phyloP scores from a whole-genome alignment of 768 basidiomycete genomes.

The Pholiota microspora region DNA sequence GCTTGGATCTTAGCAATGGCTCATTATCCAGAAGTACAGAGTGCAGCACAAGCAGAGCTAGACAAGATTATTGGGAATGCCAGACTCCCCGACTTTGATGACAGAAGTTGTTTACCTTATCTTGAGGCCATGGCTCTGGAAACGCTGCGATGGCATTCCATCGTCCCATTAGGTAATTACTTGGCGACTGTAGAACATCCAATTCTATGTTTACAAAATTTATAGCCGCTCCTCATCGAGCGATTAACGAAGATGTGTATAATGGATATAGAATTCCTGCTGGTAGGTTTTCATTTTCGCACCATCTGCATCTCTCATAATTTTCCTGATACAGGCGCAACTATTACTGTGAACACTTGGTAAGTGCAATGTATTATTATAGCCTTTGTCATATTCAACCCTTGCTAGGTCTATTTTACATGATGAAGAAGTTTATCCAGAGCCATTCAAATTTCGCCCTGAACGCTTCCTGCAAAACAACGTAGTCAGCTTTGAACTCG shows the following conservation, averaged over 20 bases:
- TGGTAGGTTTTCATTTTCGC: conserved; percentile 10
- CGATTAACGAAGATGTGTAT: conserved; percentile 31
- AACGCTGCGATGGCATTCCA: conserved; percentile 38
- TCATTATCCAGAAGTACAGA: conserved; percentile 39
- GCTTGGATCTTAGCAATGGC: conserved; percentile 35
- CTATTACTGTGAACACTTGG: conserved; percentile 27
- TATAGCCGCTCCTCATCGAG: conserved; percentile 34
- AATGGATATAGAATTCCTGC: conserved; percentile 26
- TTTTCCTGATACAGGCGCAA: conserved; percentile 18
- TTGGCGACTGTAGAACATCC: too few species aligned
- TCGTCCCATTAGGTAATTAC: conserved; percentile 33
- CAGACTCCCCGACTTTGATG: conserved; percentile 41
- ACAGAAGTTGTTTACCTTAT: conserved; percentile 38
- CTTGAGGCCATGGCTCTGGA: conserved; percentile 42
- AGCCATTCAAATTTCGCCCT: conserved; percentile 53
- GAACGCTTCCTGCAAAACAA: conserved; percentile 45
- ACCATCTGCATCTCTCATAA: neutral
- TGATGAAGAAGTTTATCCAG: conserved; percentile 47
- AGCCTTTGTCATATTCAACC: neutral
- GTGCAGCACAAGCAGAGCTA: conserved; percentile 41
- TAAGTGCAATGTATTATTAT: conserved; percentile 5
- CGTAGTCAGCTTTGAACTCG: conserved; percentile 9
- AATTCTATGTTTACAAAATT: too few species aligned
- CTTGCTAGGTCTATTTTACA: conserved; percentile 41
- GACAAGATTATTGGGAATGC: conserved; percentile 38